Evolutionary conservation across 805 yeast species (phyloP).

Genomic region (Wickerhamiella dianesei): DNA sequence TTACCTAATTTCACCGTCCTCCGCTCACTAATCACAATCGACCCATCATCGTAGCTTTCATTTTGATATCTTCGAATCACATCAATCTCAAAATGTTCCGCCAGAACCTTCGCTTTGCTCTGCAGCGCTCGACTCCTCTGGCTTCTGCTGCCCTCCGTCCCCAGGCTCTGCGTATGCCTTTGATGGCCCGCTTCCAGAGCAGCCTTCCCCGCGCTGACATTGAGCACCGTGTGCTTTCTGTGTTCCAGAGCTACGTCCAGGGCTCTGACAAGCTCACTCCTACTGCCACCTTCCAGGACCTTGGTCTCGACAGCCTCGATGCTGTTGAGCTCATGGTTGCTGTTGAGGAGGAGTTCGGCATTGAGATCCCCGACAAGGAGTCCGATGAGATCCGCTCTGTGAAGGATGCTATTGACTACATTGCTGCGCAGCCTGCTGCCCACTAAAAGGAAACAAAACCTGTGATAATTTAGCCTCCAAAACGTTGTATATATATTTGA

Average conservation of each 20-base stretch:
- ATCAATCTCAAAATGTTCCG: constrained; percentile 6
- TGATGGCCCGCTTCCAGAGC: constrained; percentile 20
- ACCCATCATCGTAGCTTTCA: background rate
- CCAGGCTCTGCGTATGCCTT: constrained; percentile 12
- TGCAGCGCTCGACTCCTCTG: constrained; percentile 7
- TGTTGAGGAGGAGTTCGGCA: constrained; percentile 73
- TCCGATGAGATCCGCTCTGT: constrained; percentile 91
- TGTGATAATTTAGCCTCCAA: background rate
- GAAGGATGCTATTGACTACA: constrained; percentile 83
- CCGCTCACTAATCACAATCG: background rate
- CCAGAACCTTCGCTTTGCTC: background rate
- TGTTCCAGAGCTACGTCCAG: constrained; percentile 33
- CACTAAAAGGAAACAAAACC: constrained; percentile 19
- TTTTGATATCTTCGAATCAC: background rate
- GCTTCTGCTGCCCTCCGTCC: constrained; percentile 11
- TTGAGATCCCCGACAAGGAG: constrained; percentile 41
- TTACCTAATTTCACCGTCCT: background rate
- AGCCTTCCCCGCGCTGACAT: constrained; percentile 61
- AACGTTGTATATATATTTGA: background rate
- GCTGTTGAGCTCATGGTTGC: constrained; percentile 94
- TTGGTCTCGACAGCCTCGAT: constrained; percentile 87
- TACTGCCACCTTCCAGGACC: constrained; percentile 36
- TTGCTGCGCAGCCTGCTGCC: constrained; percentile 41
- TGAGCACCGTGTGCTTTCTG: constrained; percentile 67
- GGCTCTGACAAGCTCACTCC: constrained; percentile 26